Evolutionary conservation across 352 stramenopile genomes (phyloP), one percentile per base, ranked within the genome.

Genomic region (Phytopythium ostracodes): DNA sequence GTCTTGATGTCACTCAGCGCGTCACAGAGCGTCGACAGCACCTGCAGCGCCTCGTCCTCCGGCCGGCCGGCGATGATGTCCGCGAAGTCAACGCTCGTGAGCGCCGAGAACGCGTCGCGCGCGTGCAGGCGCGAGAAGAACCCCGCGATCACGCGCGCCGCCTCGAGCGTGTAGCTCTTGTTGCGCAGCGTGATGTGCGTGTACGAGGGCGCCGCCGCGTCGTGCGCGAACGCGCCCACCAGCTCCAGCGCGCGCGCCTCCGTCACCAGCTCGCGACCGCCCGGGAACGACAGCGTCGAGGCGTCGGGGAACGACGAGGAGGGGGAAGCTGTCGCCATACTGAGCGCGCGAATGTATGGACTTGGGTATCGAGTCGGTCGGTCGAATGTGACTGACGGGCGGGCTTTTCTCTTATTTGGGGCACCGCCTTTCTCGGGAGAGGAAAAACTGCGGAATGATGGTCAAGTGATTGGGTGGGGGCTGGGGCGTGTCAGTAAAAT

Each of bases 81-180:
- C 63, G 84, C 83, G 59, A 96, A 90, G 68, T 96, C 87, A 36
- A 92, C 85, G 71, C 79, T 89, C 55, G 68, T 81, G 59, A 94
- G 77, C 59, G 72, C 29, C 24, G 49, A 60, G 54, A 93, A 88
- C 47, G 80, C 79, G n/a, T 74, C 76, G 36, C 67, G 70, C 11
- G 66, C 66, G 31, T 73, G 66, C 36, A 95, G 66, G 1, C 68
- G 70, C 56, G 67, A 64, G 61, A 95, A 84, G 55, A 92, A 91
- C n/a, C 66, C 65, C 0, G 87, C 84, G 57, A 95, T 84, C 42
- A 94, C 80, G 25, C 79, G 74, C 36, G 87, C 84, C 0, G 87
- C 87, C 55, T 78, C 84, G 40, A 95, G 60, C 35, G 84, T 92
- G 77, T 92, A 94, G 77, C 84, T 94, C 79, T 95, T 95, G 76